Evolutionary conservation across 768 basidiomycete species (phyloP).

Genomic region (Leccinum variicolor): DNA sequence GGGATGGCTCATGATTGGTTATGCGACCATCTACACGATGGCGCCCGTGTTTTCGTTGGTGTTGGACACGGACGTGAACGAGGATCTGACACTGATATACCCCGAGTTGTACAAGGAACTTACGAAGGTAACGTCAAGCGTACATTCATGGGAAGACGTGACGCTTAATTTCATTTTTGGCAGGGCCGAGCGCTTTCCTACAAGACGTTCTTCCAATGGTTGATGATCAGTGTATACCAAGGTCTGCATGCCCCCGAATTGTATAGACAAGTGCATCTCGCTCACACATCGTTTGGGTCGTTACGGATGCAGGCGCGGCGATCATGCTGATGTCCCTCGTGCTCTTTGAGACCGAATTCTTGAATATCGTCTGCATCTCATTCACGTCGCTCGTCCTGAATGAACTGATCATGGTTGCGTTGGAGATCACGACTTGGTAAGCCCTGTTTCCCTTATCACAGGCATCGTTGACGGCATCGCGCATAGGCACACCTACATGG

Average conservation of each 20-base stretch:
- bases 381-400: conserved; percentile 95
- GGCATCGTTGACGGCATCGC: not conserved
- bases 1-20: conserved; percentile 96
- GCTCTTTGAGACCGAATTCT: conserved; percentile 94
- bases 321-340: conserved; percentile 99
- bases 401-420: conserved; percentile 97
- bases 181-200: conserved; percentile 92
- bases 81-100: conserved; percentile 91
- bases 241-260: conserved; percentile 43
- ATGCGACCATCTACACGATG: conserved; percentile 97
- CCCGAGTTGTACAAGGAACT: conserved; percentile 98
- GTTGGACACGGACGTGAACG: conserved; percentile 91
- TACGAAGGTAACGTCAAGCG: conserved; percentile 64
- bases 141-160: not conserved
- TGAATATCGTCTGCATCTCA: conserved; percentile 98
- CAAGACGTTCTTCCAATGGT: conserved; percentile 98
- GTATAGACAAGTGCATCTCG: not conserved
- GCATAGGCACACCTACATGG: conserved; percentile 90
- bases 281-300: too few relatives aligned
- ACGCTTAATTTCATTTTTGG: not conserved
- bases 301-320: conserved; percentile 63
- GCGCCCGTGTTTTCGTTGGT: conserved; percentile 97
- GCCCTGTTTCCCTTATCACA: not conserved
- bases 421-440: conserved; percentile 97
- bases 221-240: conserved; percentile 97